A percentile compares a stretch with the other conserved stretches of the same genome.
Conservation (phyloP, 176 grass and related monocot genomes). For the Pontederia crassipes region DNA sequence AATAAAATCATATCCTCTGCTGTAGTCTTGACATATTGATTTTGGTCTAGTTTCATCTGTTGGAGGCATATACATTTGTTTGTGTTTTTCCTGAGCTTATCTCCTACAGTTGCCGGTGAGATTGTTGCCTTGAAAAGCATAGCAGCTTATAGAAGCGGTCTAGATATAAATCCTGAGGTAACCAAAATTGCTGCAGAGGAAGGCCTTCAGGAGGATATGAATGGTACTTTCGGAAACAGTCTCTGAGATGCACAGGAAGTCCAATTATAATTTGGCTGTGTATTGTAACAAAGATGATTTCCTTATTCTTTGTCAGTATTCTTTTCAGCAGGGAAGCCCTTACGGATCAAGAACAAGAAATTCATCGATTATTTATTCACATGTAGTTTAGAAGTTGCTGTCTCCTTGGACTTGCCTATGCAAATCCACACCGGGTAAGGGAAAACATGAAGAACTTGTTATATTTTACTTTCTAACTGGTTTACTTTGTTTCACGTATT, state of each 20-base stretch:
- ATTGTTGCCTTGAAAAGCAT: slow-evolving; percentile 90
- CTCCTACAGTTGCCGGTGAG: slow-evolving; percentile 47
- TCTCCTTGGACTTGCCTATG: slow-evolving; percentile 48
- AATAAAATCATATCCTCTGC: slow-evolving; percentile 90
- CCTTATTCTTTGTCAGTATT: slow-evolving; percentile 2
- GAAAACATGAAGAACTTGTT: background rate
- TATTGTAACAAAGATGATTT: background rate
- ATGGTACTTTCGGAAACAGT: slow-evolving; percentile 28
- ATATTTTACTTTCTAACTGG: background rate
- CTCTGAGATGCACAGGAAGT: too few species aligned
- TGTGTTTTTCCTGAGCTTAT: slow-evolving; percentile 35
- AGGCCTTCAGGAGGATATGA: slow-evolving; percentile 55
- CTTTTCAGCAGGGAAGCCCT: slow-evolving; percentile 64
- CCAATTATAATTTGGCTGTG: too few species aligned
- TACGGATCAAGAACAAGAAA: slow-evolving; percentile 76
- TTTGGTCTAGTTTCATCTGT: background rate
- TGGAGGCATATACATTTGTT: background rate
- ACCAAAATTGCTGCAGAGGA: slow-evolving; percentile 69
- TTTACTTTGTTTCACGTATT: background rate
- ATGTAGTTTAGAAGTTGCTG: slow-evolving; percentile 59
- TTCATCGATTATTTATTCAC: slow-evolving; percentile 92
- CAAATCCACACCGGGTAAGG: slow-evolving; percentile 95
- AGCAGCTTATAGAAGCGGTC: slow-evolving; percentile 84
- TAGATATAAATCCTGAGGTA: slow-evolving; percentile 71
- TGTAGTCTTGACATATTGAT: slow-evolving; percentile 6